phyloP scores from a whole-genome alignment of 495 filamentous ascomycete genomes.

The Penicillium robsamsonii region DNA sequence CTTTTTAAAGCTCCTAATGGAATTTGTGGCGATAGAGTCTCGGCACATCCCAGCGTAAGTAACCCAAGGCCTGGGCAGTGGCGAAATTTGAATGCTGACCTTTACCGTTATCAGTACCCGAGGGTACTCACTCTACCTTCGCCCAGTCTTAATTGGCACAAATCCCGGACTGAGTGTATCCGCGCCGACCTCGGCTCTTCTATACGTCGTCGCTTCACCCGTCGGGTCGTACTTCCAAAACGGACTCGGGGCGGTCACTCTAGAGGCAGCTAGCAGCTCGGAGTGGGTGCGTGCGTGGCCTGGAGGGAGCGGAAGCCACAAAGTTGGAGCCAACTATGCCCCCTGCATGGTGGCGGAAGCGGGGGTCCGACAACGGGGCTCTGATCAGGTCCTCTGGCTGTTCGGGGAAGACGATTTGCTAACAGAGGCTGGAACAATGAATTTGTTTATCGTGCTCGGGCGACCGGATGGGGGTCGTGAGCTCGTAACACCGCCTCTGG shows the following conservation, averaged over 20 bases:
- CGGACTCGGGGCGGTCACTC: constrained; percentile 11
- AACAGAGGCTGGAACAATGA: constrained; percentile 89
- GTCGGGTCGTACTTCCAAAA: constrained; percentile 9
- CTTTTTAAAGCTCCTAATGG: constrained; percentile 62
- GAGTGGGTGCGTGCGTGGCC: constrained; percentile 25
- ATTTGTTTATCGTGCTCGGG: constrained; percentile 66
- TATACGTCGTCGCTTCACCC: constrained; percentile 61
- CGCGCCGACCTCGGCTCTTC: constrained; percentile 64
- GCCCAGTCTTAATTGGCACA: constrained; percentile 75
- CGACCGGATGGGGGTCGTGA: constrained; percentile 66
- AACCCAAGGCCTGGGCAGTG: background rate
- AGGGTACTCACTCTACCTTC: constrained; percentile 53
- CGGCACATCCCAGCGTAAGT: constrained; percentile 11
- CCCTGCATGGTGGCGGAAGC: constrained; percentile 21
- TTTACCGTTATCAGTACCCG: constrained; percentile 2
- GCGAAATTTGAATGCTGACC: background rate
- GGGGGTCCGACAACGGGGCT: constrained; percentile 18
- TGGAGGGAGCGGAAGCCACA: constrained; percentile 24
- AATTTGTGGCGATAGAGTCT: constrained; percentile 44
- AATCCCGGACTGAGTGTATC: constrained; percentile 70
- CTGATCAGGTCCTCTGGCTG: constrained; percentile 31
- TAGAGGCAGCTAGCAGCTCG: constrained; percentile 7
- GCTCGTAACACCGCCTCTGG: constrained; percentile 76
- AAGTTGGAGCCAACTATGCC: constrained; percentile 33
- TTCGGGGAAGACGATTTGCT: constrained; percentile 66